These are phyloP conservation scores for Alternaria rosae DNA, from an alignment of 2,329 filamentous ascomycete species.

Conservation along the genomic window DNA sequence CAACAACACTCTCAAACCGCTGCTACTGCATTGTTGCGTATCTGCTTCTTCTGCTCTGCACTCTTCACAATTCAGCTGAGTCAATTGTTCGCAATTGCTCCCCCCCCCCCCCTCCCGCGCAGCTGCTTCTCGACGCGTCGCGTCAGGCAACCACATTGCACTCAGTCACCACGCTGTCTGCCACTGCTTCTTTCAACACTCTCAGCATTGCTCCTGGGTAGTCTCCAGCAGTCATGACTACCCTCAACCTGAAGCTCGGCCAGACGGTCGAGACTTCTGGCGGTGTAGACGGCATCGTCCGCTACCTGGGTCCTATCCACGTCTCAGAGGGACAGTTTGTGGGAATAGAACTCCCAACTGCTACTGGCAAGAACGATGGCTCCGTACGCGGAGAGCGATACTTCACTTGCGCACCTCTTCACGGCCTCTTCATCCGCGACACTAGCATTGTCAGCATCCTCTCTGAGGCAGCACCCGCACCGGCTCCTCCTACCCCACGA, in stretches of 20 bases:
- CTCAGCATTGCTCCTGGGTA: constrained; percentile 4
- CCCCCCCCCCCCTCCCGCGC: constrained; percentile 1
- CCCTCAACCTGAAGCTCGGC: constrained; percentile 57
- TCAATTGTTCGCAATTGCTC: constrained; percentile 15
- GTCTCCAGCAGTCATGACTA: constrained; percentile 28
- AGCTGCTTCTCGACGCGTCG: constrained; percentile 21
- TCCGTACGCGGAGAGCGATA: constrained; percentile 87
- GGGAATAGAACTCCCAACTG: constrained; percentile 84
- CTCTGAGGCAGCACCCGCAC: constrained; percentile 53
- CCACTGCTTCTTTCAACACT: background rate
- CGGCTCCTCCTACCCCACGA: constrained; percentile 14
- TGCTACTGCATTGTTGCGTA: constrained; percentile 2
- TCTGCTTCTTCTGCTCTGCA: constrained; percentile 16
- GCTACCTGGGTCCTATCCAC: constrained; percentile 78
- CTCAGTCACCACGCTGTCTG: background rate
- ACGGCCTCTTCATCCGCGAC: constrained; percentile 88
- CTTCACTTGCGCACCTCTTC: constrained; percentile 75
- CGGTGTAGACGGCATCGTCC: constrained; percentile 77
- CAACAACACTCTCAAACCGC: constrained; percentile 3
- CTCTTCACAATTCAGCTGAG: constrained; percentile 7
- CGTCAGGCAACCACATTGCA: constrained; percentile 3
- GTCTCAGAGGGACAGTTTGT: constrained; percentile 90
- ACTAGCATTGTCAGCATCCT: constrained; percentile 66
- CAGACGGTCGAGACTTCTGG: constrained; percentile 82
- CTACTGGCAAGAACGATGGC: constrained; percentile 91